phyloP scores from a whole-genome alignment of 192 early-diverging fungal species.

The Entomortierella beljakovae region DNA sequence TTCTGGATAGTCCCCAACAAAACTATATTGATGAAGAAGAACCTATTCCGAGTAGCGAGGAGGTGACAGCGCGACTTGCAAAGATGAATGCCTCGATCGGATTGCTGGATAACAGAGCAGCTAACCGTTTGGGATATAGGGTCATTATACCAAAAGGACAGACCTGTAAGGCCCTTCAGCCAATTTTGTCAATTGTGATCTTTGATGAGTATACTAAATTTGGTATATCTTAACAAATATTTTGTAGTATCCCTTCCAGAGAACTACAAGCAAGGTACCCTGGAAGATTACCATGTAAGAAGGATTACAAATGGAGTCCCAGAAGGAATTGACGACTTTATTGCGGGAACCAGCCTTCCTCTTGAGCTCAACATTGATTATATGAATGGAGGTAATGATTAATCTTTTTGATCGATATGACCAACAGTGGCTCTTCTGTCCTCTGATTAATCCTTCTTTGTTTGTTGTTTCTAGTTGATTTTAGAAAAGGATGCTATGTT shows the following conservation, averaged over 20 bases:
- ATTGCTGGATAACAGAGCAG: conserved; percentile 28
- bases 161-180: conserved; percentile 17
- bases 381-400: conserved; percentile 81
- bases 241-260: conserved; percentile 59
- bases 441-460: neutral
- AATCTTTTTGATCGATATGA: neutral
- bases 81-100: conserved; percentile 37
- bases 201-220: neutral
- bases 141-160: conserved; percentile 46
- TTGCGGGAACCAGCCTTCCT: conserved; percentile 76
- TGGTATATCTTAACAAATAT: neutral
- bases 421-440: neutral
- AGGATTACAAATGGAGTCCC: conserved; percentile 89
- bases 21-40: conserved; percentile 30
- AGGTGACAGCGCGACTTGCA: conserved; percentile 30
- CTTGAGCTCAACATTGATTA: conserved; percentile 94
- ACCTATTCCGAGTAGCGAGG: neutral
- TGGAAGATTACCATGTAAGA: conserved; percentile 76
- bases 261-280: conserved; percentile 62
- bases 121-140: conserved; percentile 29
- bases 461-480: conserved; percentile 78
- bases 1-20: conserved; percentile 71
- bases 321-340: conserved; percentile 89
- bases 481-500: conserved; percentile 97
- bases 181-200: neutral